Base-by-base conservation (phyloP, 768 basidiomycete genomes). In the Phanerodontia chrysosporium region DNA sequence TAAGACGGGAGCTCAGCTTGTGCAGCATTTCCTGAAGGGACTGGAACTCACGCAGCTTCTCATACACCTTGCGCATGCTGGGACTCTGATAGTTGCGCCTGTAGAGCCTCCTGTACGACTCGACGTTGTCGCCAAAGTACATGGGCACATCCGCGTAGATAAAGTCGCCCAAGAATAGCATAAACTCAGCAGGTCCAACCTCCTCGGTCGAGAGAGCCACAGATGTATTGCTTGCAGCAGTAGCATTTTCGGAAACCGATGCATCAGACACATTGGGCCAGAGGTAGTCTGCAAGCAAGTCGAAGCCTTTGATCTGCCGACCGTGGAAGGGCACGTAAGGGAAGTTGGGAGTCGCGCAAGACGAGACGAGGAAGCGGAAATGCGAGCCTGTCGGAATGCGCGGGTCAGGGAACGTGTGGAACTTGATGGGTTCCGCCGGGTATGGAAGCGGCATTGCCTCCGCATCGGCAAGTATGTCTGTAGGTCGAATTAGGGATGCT, bases 391-490 rank as follows among this genome's bases (percentile, higher is more conserved):
- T 69, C 8, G 77, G 66, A 22, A 89, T 75, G 10, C 81, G 76
- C 8, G 86, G 79, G 68, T 92, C 90, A 2, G 90, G 89, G 72
- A 87, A 89, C 8, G 90, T 92, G 58, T 75, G 82, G 75, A 92
- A 91, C 22, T 70, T 69, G 48, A 88, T 78, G 7, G 85, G 82
- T 5, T 66, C 64, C 14, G 64, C 53, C 16, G 83, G 82, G 68
- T 80, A 81, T 21, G 79, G 77, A 32, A 85, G 75, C 58, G 76
- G 49, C 2, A 78, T 77, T 42, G 72, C 68, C 61, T 85, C 80
- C 28, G 67, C 49, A 53, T 70, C 60, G 42, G 75, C 64, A 67
- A 79, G 64, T 30, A 71, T 74, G 71, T 85, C 83, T 84, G 30
- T 36, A 22, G 9, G 32, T 35, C 7, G 14, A 35, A 35, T n/a